Percentiles rank a stretch among this genome's conserved stretches.
phyloP scores from a whole-genome alignment of 1,139 yeast genomes.

The Suhomyces panamericanus region DNA sequence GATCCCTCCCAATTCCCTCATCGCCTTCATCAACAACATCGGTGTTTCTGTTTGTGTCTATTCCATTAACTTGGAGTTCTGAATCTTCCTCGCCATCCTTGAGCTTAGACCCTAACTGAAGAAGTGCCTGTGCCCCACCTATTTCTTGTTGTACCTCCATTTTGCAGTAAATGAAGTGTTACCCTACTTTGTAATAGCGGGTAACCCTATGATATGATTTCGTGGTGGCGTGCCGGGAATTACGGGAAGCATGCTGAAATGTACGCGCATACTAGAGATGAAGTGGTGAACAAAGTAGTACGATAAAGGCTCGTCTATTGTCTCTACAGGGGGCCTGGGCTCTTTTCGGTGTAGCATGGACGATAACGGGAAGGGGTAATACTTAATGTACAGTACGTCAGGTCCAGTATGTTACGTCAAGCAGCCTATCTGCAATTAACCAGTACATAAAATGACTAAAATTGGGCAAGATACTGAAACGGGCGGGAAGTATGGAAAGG shows the following conservation, averaged over 20 bases:
- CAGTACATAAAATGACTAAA: no score
- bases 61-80: conserved; percentile 8
- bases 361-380: no score
- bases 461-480: no score
- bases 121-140: conserved; percentile 50
- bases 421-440: no score
- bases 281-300: no score
- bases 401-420: no score
- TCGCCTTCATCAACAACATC: conserved; percentile 14
- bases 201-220: conserved; percentile 15
- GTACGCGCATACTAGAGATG: not conserved
- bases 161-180: conserved; percentile 17
- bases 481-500: no score
- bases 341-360: no score
- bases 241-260: not conserved
- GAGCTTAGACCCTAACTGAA: conserved; percentile 40
- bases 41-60: conserved; percentile 7
- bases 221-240: conserved; percentile 1
- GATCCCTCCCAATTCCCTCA: conserved; percentile 10
- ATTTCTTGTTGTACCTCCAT: conserved; percentile 43
- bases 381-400: no score
- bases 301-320: no score
- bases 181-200: conserved; percentile 19
- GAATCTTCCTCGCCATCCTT: conserved; percentile 22
- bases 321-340: no score